Base-by-base conservation (phyloP, 108 stramenopile genomes). In the Nannochloropsis gaditana region DNA sequence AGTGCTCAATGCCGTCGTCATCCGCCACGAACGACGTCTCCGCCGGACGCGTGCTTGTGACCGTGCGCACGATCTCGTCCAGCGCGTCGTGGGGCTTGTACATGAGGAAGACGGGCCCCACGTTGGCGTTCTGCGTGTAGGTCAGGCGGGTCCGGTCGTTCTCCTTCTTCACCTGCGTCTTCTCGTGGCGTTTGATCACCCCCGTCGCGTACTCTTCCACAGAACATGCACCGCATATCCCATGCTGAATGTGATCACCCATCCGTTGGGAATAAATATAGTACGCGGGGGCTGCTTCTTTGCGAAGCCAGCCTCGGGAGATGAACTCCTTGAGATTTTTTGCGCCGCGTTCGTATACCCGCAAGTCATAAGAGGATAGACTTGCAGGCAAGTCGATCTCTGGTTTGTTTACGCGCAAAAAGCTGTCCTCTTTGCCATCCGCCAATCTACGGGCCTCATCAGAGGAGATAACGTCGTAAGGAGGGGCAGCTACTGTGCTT, bases 321-420 rank as follows among this genome's bases (percentile, higher is more conserved):
- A 88, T 45, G 82, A 88, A 88, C 6, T 83, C 82, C 41, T 73
- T n/a, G 21, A 88, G 84, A 45, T 88, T 88, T 6, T 43, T 45
- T 3, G 21, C 79, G 0, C 84, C 88, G 45, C 15, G 44, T 79
- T 88, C 84, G 79, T 88, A 88, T 5, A 88, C 88, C 79, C 80
- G 9, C 43, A 10, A 43, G 73, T 89, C 89, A 50, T 89, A 89
- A 45, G 45, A 85, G 82, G 44, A 80, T 82, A 89, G n/a, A 45
- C 85, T 82, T 5, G 80, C 42, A 41, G 89, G 86, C 11, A 89
- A 80, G 44, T 89, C 89, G 0, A 89, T 84, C 83, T 86, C 89
- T 31, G 89, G 85, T 81, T 89, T 89, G 83, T 89, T 89, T 9
- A 89, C 83, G 44, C 89, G 44, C 9, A 89, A 47, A 81, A 89